Evolutionary conservation across 768 basidiomycete species (phyloP), one percentile per base, ranked within the genome.

Genomic region (Termitomyces sp.): DNA sequence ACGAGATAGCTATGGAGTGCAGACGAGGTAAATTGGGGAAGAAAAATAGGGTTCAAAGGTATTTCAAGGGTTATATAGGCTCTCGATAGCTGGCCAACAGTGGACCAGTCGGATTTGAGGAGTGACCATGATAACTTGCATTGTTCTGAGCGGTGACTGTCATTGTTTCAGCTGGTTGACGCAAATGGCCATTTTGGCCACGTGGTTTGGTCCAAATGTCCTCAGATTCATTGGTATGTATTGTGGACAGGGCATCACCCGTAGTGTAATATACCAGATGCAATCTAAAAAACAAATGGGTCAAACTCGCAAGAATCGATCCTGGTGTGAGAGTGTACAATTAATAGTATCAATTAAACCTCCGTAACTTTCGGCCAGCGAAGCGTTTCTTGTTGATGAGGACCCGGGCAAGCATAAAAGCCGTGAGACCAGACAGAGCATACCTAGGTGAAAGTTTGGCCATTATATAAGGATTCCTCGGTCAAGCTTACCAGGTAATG

Each of bases 381-480:
- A 62, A 72, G 67, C 70, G 79, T 65, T 76, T 78, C 64, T 82
- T 82, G 65, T 83, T 85, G 37, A 83, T 59, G 49, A 92, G 68
- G 31, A 92, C 75, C 16, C 86, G 82, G 44, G 80, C 75, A 60
- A 95, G 89, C 93, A 97, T 95, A 59, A 85, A 77, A 2, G 87
- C 77, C 0, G 95, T 98, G 52, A 94, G 82, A 4, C 81, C 88
- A 2, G 93, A 95, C 3, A 98, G 77, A 1, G 93, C 86, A 76
- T 91, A 95, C 95, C 95, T 97, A 65, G 44, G 18, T 20, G 20
- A 16, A 15, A 16, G 56, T 20, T 56, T 24, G 60, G 44, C 45
- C 46, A 46, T 36, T 34, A 47, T 15, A 15, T 42, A 24, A 15
- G 0, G 54, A 34, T 55, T 48, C 58, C 37, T 46, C 18, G 22